Base-by-base conservation (phyloP, 2,329 filamentous ascomycete species). In the Ilyonectria mors-panacis region DNA sequence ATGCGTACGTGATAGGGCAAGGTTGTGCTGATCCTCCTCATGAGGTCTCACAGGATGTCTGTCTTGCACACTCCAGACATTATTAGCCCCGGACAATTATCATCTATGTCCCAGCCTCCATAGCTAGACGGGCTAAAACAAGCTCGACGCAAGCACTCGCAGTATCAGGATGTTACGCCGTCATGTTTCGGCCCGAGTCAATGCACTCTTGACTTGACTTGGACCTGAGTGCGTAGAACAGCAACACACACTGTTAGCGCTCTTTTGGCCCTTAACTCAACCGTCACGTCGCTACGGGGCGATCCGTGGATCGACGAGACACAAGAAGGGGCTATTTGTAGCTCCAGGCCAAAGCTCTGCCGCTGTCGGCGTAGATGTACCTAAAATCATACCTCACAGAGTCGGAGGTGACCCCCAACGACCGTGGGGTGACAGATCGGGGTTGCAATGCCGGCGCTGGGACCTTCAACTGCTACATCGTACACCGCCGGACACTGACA, bases 401-500 rank as follows among this genome's bases (percentile, higher is more conserved):
- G 55, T 33, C 26, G 42, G 17, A 5, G 45, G 28, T 33, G 47
- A 45, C 45, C 39, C n/a, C 47, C 44, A 57, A n/a, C 47, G 62
- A 48, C 53, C 57, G 58, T 35, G 37, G 44, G 50, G 50, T 35
- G 30, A 51, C 45, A 59, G 28, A 57, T 65, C 56, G 26, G 63
- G 57, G 45, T 33, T 33, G 51, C 57, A 61, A 37, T 35, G 56
- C 51, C 45, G 57, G 17, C 28, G 26, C 37, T 50, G 28, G 62
- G 21, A 45, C 19, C 39, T 58, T 53, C 26, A 37, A 42, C 21
- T 56, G 15, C 33, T 50, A 13, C 28, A 26, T 37, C 17, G 39
- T 56, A 61, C 62, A 65, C 63, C 57, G 63, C 63, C 63, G 51
- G 57, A 44, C 56, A 17, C 59, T n/a, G 50, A 33, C 33, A 42